Evolutionary conservation across 768 basidiomycete genomes (phyloP), one percentile per base, ranked within the genome.

Genomic region (Tulasnella sp.): DNA sequence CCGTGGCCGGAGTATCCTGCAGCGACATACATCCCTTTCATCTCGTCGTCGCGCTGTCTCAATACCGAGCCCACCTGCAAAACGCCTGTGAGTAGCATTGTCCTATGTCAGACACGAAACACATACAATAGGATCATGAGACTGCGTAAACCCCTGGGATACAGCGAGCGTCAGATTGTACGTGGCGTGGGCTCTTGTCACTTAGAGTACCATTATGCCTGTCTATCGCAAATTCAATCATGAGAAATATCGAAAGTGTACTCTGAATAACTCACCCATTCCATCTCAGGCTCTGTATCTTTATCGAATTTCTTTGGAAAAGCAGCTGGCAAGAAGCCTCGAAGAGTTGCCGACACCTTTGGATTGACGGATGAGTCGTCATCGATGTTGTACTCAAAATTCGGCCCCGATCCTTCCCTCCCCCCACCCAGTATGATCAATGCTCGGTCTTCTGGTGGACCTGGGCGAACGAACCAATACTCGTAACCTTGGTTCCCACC

Each of bases 391-490:
- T 70, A 68, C 68, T 84, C 85, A 58, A 75, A 78, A 9, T 53
- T 62, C 0, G 75, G 75, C 8, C 67, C 72, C 4, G 73, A 67
- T 0, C 66, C 66, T 48, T 78, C 76, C 17, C 87, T 73, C 8
- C 73, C 84, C 5, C 87, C 90, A 7, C 89, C 89, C 0, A 92
- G 68, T 44, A 91, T 82, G 41, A 91, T 71, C 21, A 87, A 69
- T 0, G 86, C 84, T 4, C 24, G 22, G 3, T 70, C 67, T 31
- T 74, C 70, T 8, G 68, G 66, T 3, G 60, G 51, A 27, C 75
- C 55, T 0, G 80, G 80, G 12, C 88, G 76, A n/a, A 86, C 83
- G 66, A 92, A 89, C 85, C 85, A 90, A 67, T 91, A 92, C 63
- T 87, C 84, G 65, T 73, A 77, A 0, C 78, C 80, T 62, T 78